Evolutionary conservation across 73 alveolate genomes (phyloP), one percentile per base, ranked within the genome.

Genomic region (Halteria grandinella): DNA sequence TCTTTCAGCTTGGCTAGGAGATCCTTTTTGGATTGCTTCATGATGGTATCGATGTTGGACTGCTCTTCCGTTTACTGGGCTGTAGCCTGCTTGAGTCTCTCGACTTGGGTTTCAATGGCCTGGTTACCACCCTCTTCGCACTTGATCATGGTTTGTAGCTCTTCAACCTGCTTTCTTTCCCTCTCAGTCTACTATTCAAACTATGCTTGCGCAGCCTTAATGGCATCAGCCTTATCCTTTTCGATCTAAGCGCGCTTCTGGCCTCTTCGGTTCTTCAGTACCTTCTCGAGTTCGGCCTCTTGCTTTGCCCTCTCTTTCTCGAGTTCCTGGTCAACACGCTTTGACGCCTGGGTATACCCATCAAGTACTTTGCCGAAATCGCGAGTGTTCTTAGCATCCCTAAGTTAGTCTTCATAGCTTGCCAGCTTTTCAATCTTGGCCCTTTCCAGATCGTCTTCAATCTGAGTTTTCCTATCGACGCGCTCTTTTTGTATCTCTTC

Each of bases 291-390:
- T 5, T 60, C 77, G 4, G 39, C 3, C 28, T 60, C 77, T 21
- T 60, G 43, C 43, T 60, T 60, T 59, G 37, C 2, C 45, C 28
- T 33, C 29, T 60, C 77, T 36, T 60, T 60, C 27, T 60, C 77
- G 8, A 60, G 43, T 27, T 60, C 77, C 1, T n/a, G 5, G 6
- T 60, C 77, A 11, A 60, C 77, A 21, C 28, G 37, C 58, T 60
- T 60, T 24, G 60, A 15, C 1, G 77, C 77, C 18, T 34, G 60
- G 15, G 37, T 12, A 23, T 60, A 60, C 24, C 43, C 52, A 39
- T 60, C 77, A 6, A 60, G 77, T 1, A 60, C 59, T 36, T 60
- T 60, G 8, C 77, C 59, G 77, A 60, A 60, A 23, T 60, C 77
- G 15, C 43, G 37, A 2, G 39, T 32, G 21, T 60, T 60, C 29